Evolutionary conservation across 108 stramenopile species (phyloP), one percentile per base, ranked within the genome.

Genomic region (Cyclotella choctawhatcheeana): DNA sequence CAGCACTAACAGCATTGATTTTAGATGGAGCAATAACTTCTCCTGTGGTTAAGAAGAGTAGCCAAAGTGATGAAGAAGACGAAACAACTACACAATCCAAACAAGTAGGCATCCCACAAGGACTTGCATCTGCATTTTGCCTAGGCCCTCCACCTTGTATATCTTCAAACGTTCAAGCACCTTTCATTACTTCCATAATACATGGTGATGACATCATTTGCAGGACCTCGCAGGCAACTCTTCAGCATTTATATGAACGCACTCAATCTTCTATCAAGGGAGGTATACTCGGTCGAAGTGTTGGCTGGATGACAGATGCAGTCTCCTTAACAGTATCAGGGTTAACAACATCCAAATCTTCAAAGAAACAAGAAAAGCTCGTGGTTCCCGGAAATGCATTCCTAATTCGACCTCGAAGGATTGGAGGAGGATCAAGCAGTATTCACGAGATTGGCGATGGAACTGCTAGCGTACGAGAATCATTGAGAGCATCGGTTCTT

Each of bases 121-220:
- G 58, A 40, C 67, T 89, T 24, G 40, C 88, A 17, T 94, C 93
- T 18, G 91, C 91, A 29, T 52, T 89, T 10, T 71, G 79, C 12
- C 76, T 94, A 14, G 93, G 91, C 5, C 79, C 85, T 20, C 93
- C 93, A 24, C 93, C 93, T 0, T 90, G 88, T 40, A 31, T 94
- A 13, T 90, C 91, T 13, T 44, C 82, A 48, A 92, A 92, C 69
- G 70, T 94, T 3, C 68, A 82, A 31, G 77, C 89, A 14, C 86
- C 76, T 10, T 91, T 88, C 53, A 78, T 91, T 29, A 89, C 81
- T 17, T 87, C 84, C 1, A 75, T 95, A 24, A 84, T 93, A 21
- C 86, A 86, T 37, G 94, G 94, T 6, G 94, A 95, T 74, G 94
- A 95, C 58, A 58, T 91, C 61, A 76, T 95, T 12, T 83, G 86